Evolutionary conservation across 2,329 filamentous ascomycete species (phyloP), one percentile per base, ranked within the genome.

Genomic region (Eutypa lata): DNA sequence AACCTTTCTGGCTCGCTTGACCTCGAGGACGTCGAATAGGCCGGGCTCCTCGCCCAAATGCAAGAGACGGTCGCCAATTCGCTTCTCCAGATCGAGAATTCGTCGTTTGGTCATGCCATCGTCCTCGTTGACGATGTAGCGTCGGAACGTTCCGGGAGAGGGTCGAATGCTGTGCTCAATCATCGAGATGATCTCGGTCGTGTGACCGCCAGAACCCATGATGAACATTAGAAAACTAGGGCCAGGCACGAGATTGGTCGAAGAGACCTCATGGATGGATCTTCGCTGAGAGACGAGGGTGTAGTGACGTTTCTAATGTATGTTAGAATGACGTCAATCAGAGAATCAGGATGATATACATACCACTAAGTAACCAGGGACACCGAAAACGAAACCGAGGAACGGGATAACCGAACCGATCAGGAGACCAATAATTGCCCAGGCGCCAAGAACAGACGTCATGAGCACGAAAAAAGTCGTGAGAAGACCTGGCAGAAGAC

Each of bases 131-230:
- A 87, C 89, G 51, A 95, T 79, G 21, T 96, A 99, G 26, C 90
- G 93, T 24, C 94, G 83, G 62, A 89, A 86, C 72, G 86, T 72
- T 64, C 71, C 67, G 50, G 68, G 44, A 58, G 76, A 77, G 38
- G 72, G 71, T 53, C 75, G 76, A 65, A 81, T 82, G 59, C 80
- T 81, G 60, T 77, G 75, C 52, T 77, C 76, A 61, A 99, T 83
- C 76, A 97, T 89, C 65, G 88, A 85, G 57, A 96, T 79, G 89
- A 99, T 96, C 72, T 99, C 94, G 47, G 91, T 87, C 0, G 94
- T 97, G 72, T 99, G 94, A 1, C 94, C 94, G 31, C 94, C 94
- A 2, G 90, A 95, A 49, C 94, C 94, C 22, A 97, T 87, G 24
- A 97, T 86, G 57, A 96, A 82, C 31, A 96, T 76, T 50, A 91